Percentiles rank a stretch among this genome's conserved stretches.
phyloP scores from a whole-genome alignment of 371 early-diverging fungal species.

The Lichtheimia corymbifera region DNA sequence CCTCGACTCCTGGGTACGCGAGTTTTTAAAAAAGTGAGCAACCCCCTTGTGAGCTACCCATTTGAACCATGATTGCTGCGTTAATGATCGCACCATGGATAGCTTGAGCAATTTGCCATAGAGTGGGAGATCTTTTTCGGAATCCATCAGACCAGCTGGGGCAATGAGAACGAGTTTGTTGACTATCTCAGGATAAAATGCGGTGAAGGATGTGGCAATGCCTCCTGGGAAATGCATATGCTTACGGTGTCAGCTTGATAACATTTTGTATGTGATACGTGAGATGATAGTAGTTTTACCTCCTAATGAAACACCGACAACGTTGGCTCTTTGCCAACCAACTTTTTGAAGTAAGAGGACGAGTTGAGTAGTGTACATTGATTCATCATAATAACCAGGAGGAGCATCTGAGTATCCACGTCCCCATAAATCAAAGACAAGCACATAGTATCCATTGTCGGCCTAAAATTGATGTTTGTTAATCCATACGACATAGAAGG shows the following conservation, averaged over 20 bases:
- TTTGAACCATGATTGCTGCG: slow-evolving; percentile 11
- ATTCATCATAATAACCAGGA: slow-evolving; percentile 37
- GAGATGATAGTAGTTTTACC: slow-evolving; percentile 19
- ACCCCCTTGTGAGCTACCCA: slow-evolving; percentile 14
- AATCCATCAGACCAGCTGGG: slow-evolving; percentile 53
- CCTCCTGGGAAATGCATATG: slow-evolving; percentile 23
- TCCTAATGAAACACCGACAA: slow-evolving; percentile 57
- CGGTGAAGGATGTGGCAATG: slow-evolving; percentile 54
- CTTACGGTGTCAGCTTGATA: not conserved
- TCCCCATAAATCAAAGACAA: slow-evolving; percentile 59
- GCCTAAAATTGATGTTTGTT: slow-evolving; percentile 23
- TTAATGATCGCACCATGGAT: slow-evolving; percentile 12
- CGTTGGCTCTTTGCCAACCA: slow-evolving; percentile 49
- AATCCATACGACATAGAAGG: too few species aligned
- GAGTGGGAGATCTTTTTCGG: slow-evolving; percentile 27
- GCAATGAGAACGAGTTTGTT: slow-evolving; percentile 51
- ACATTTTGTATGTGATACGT: not conserved
- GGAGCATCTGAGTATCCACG: slow-evolving; percentile 58
- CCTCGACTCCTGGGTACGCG: slow-evolving; percentile 8
- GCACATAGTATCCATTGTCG: slow-evolving; percentile 45
- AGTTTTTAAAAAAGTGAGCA: slow-evolving; percentile 13
- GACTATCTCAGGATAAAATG: slow-evolving; percentile 52
- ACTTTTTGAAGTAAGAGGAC: slow-evolving; percentile 49
- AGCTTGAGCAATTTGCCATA: slow-evolving; percentile 26
- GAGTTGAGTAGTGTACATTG: slow-evolving; percentile 51